Evolutionary conservation across 1,284 basidiomycete genomes (phyloP).

Genomic region (Rhodotorula sp.): DNA sequence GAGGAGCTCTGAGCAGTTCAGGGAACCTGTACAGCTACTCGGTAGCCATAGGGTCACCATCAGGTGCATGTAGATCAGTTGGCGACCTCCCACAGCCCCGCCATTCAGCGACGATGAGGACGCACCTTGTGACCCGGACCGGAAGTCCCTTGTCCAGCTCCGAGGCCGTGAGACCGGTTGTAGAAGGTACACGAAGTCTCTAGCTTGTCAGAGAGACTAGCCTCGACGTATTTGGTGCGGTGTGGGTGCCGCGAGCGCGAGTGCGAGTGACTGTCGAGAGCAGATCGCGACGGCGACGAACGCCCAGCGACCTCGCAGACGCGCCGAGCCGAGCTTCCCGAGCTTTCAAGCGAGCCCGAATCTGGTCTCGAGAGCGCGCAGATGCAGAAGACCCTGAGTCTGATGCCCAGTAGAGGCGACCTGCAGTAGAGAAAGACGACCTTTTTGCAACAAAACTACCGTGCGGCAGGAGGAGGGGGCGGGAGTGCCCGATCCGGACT

Average conservation of each 20-base stretch:
- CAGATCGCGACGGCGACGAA: neutral
- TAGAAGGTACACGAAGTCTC: neutral
- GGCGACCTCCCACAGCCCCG: neutral
- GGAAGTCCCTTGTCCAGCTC: neutral
- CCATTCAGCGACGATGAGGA: neutral
- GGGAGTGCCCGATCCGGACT: no score
- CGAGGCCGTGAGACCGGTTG: neutral
- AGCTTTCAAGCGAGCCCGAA: neutral
- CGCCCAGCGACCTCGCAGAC: neutral
- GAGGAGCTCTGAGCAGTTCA: neutral
- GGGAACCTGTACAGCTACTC: neutral
- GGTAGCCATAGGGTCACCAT: neutral
- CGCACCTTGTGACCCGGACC: neutral
- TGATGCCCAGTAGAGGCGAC: no score
- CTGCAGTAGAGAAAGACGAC: no score
- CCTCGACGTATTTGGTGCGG: neutral
- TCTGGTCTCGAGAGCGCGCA: no score
- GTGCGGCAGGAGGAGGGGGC: no score
- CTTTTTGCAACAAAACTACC: no score
- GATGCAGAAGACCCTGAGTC: no score
- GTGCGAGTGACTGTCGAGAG: neutral
- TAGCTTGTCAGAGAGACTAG: neutral
- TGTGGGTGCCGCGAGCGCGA: neutral
- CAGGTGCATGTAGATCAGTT: neutral
- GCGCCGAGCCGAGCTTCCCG: neutral